These are phyloP conservation scores for Tuber aestivum DNA, from an alignment of 495 filamentous ascomycete species.

Conservation along the genomic window DNA sequence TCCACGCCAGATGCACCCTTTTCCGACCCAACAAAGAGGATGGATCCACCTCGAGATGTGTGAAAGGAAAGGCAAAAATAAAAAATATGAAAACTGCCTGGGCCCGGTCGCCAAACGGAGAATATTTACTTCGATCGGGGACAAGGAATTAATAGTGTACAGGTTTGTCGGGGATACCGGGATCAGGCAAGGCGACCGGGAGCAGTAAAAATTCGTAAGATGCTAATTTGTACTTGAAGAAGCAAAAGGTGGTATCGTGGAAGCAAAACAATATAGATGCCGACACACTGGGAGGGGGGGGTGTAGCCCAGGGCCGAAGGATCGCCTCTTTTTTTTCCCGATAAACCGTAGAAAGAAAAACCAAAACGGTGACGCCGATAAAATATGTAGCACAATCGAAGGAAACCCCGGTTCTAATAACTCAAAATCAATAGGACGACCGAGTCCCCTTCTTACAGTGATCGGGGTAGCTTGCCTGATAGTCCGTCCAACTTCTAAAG, in stretches of 20 bases:
- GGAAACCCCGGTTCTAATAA: constrained; percentile 25
- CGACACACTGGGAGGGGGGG: neutral
- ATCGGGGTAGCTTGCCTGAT: constrained; percentile 27
- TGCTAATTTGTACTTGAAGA: constrained; percentile 34
- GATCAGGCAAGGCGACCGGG: constrained; percentile 23
- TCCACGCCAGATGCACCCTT: constrained; percentile 28
- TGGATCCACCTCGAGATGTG: constrained; percentile 26
- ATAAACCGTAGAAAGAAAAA: constrained; percentile 21
- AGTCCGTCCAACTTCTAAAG: constrained; percentile 19
- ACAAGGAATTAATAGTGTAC: constrained; percentile 28
- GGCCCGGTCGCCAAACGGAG: neutral
- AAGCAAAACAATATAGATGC: neutral
- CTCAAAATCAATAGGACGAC: constrained; percentile 25
- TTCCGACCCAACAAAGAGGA: constrained; percentile 21
- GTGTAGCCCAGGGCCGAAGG: constrained; percentile 17
- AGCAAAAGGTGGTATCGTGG: constrained; percentile 27
- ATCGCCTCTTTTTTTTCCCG: constrained; percentile 12
- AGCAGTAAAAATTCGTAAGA: constrained; percentile 32
- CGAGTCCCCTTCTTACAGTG: constrained; percentile 5
- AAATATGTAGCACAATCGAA: constrained; percentile 17
- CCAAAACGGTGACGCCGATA: constrained; percentile 30
- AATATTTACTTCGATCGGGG: constrained; percentile 19
- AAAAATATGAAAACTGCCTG: constrained; percentile 24
- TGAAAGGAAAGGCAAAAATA: constrained; percentile 23
- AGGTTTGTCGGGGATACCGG: constrained; percentile 32